phyloP scores from a whole-genome alignment of 257 asterid genomes.

The Rhazya stricta region DNA sequence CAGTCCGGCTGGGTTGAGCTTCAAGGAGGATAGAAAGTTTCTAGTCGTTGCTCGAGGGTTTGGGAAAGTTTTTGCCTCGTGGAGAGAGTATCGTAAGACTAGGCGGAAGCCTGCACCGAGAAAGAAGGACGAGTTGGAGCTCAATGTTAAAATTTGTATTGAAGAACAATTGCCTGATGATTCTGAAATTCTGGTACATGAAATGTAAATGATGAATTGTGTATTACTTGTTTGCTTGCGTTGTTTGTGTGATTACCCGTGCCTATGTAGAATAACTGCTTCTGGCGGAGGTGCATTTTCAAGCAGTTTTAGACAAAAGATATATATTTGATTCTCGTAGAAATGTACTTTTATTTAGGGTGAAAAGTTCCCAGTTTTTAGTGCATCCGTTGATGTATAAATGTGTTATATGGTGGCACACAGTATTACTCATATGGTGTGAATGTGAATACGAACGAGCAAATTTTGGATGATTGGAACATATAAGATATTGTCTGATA shows the following conservation, averaged over 20 bases:
- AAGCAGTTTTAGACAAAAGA: neutral
- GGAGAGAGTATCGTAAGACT: conserved; percentile 63
- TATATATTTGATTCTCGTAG: neutral
- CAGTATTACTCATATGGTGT: neutral
- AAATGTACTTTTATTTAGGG: neutral
- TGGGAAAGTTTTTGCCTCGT: conserved; percentile 36
- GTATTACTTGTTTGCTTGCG: neutral
- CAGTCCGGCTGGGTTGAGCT: conserved; percentile 20
- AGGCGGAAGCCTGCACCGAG: conserved; percentile 44
- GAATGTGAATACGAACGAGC: neutral
- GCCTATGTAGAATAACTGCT: neutral
- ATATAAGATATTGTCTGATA: neutral
- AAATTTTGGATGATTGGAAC: neutral
- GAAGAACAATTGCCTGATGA: conserved; percentile 91
- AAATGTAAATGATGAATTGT: neutral
- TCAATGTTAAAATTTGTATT: conserved; percentile 66
- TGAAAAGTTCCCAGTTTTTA: too few species aligned
- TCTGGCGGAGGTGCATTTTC: neutral
- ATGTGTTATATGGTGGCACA: neutral
- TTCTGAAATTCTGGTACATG: conserved; percentile 77
- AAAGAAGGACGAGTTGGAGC: conserved; percentile 68
- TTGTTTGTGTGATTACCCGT: neutral
- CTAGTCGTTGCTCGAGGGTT: conserved; percentile 29
- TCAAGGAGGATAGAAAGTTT: conserved; percentile 21
- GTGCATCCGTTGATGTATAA: neutral